Conservation (phyloP, 176 grass and related monocot species). For the Eragrostis curvula region DNA sequence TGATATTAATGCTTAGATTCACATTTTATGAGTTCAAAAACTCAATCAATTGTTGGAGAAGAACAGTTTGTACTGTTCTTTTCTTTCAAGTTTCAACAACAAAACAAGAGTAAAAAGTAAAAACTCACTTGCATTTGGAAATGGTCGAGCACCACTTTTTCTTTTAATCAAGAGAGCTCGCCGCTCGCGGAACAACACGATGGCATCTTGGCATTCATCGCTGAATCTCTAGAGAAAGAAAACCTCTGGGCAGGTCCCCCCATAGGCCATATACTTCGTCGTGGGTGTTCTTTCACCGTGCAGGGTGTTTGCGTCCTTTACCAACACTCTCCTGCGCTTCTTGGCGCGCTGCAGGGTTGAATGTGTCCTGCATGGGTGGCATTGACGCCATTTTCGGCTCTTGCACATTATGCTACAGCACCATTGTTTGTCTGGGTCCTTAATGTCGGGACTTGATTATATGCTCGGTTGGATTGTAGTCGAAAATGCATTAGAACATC, state of each 20-base stretch:
- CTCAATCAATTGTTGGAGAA: neutral
- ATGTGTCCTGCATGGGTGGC: neutral
- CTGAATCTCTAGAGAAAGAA: neutral
- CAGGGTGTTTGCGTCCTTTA: slow-evolving; percentile 7
- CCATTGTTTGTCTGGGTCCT: neutral
- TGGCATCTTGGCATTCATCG: slow-evolving; percentile 19
- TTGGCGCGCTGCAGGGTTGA: slow-evolving; percentile 6
- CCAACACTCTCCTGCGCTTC: slow-evolving; percentile 15
- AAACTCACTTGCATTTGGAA: neutral
- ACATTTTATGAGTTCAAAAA: neutral
- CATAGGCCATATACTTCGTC: too few relatives aligned
- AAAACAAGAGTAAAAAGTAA: too few relatives aligned
- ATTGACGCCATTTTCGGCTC: neutral
- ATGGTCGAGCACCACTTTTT: neutral
- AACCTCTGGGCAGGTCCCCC: neutral
- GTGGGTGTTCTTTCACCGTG: slow-evolving; percentile 34
- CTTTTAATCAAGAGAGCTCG: neutral
- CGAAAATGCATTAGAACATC: neutral
- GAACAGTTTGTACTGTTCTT: too few relatives aligned
- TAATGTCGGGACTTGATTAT: neutral
- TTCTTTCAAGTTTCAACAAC: too few relatives aligned
- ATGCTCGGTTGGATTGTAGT: neutral
- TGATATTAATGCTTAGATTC: neutral
- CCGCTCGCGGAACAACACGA: neutral
- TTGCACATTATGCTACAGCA: neutral